Evolutionary conservation across 1,284 basidiomycete species (phyloP), one percentile per base, ranked within the genome.

Genomic region (Polyporus tsugae): DNA sequence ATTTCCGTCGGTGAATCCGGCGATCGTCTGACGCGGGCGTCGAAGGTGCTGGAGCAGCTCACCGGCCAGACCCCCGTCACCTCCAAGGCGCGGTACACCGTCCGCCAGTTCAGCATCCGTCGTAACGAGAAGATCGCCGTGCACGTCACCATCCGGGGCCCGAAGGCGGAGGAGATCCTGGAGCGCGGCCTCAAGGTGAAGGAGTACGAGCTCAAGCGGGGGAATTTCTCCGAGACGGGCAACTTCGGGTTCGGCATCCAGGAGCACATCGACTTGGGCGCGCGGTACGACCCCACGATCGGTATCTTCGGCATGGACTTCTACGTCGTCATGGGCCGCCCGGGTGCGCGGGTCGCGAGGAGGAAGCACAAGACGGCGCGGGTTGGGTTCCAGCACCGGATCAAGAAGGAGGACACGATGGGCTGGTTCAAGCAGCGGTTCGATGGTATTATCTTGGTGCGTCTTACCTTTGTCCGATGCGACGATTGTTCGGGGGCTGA

Each of bases 101-200:
- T 99, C 84, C 96, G 97, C 80, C 95, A 95, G 69, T 99, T 99
- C 87, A 94, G 95, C 82, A 99, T 99, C 88, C 95, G 98, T 82
- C 95, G 97, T 87, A 99, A 99, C 89, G 98, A 99, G 87, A 99
- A 99, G 91, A 99, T 99, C 80, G 98, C 98, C 67, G 95, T 94
- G 78, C 97, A 99, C 86, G 97, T 99, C 80, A 99, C 97, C 81
- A 98, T 99, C 86, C 96, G 97, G 76, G 97, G 97, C 62, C 97
- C 97, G 78, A 99, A 99, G 86, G 97, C 97, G 64, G 97, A 99
- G 90, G 97, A 99, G 85, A 99, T 98, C 82, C 89, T 99, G 78
- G 98, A 99, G 89, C 96, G 98, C 80, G 97, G 96, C 64, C 89
- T 99, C 81, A 99, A 99, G 87, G 97, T 99, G 80, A 99, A 99